Percentiles rank a stretch among this genome's conserved stretches.
Evolutionary conservation across 345 rosid species (phyloP).

Genomic region (Gossypium raimondii): DNA sequence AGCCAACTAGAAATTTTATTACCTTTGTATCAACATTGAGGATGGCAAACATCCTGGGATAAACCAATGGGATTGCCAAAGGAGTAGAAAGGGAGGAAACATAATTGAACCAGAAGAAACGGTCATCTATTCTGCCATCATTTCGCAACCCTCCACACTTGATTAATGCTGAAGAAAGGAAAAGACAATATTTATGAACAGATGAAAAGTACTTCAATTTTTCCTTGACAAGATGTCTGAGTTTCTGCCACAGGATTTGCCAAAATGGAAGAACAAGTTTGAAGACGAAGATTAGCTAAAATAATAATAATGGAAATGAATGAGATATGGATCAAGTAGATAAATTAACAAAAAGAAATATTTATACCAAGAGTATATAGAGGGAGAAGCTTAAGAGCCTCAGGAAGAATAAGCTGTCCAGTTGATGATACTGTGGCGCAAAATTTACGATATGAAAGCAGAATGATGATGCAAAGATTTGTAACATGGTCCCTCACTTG

Average conservation of each 20-base stretch:
- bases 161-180: slow-evolving; percentile 57
- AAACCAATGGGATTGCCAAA: slow-evolving; percentile 69
- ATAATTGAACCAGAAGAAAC: slow-evolving; percentile 76
- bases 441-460: slow-evolving; percentile 85
- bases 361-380: slow-evolving; percentile 77
- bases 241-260: neutral
- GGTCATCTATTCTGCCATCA: slow-evolving; percentile 87
- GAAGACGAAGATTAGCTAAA: neutral
- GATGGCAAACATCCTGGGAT: slow-evolving; percentile 81
- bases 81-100: slow-evolving; percentile 71
- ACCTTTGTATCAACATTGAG: slow-evolving; percentile 75
- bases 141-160: slow-evolving; percentile 69
- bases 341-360: neutral
- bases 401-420: slow-evolving; percentile 97
- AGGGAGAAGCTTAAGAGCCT: slow-evolving; percentile 94
- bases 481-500: slow-evolving; percentile 69
- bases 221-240: neutral
- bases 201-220: neutral
- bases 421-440: slow-evolving; percentile 92
- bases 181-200: neutral
- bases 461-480: slow-evolving; percentile 62
- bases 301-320: neutral
- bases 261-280: neutral
- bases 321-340: neutral
- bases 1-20: slow-evolving; percentile 11